Evolutionary conservation across 257 asterid genomes (phyloP).

Genomic region (Coffea canephora): DNA sequence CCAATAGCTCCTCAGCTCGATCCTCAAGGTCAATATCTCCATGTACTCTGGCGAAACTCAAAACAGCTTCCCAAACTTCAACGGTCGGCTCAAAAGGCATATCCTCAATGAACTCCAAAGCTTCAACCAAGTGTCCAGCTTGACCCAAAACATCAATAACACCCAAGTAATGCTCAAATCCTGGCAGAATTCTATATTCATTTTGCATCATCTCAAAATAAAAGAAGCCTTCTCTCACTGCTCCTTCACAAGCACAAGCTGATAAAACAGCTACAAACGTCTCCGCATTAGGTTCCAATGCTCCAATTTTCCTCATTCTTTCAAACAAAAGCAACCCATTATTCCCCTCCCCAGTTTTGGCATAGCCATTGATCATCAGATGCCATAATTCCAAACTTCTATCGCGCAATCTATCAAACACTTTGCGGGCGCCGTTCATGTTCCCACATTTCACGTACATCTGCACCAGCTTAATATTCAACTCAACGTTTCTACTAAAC

Average conservation of each 20-base stretch:
- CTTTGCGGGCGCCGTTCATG: conserved; percentile 33
- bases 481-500: conserved; percentile 27
- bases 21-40: conserved; percentile 47
- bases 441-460: conserved; percentile 29
- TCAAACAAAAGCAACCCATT: conserved; percentile 39
- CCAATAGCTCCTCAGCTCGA: conserved; percentile 31
- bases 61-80: conserved; percentile 35
- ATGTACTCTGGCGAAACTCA: conserved; percentile 30
- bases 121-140: conserved; percentile 41
- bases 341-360: conserved; percentile 35
- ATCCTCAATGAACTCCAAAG: conserved; percentile 36
- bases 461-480: conserved; percentile 30
- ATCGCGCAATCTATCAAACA: conserved; percentile 36
- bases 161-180: conserved; percentile 34
- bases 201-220: conserved; percentile 39
- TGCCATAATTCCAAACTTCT: conserved; percentile 27
- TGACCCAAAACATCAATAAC: conserved; percentile 33
- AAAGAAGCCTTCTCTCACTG: conserved; percentile 27
- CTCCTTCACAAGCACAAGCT: conserved; percentile 39
- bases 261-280: conserved; percentile 35
- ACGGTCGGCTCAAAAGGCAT: conserved; percentile 37
- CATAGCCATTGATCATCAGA: conserved; percentile 39
- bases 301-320: conserved; percentile 32
- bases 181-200: conserved; percentile 28
- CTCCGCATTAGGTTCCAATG: conserved; percentile 29